A percentile compares a stretch with the other conserved stretches of the same genome.
Evolutionary conservation across 2,329 filamentous ascomycete species (phyloP).

Genomic region (Penicillium sp.): DNA sequence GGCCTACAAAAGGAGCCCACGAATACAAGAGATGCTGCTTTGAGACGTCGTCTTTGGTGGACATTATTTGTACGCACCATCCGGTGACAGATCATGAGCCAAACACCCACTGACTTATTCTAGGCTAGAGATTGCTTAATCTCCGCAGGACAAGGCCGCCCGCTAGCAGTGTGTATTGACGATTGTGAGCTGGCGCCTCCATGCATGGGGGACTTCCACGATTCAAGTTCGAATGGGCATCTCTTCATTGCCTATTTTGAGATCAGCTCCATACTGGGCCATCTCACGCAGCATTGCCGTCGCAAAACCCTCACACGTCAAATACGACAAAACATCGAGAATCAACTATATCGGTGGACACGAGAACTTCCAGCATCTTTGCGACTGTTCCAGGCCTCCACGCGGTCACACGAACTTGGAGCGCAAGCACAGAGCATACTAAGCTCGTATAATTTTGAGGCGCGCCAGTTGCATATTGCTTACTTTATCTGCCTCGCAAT

Average conservation of each 20-base stretch:
- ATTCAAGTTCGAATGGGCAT: conserved; percentile 30
- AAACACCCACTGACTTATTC: neutral
- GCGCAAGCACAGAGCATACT: neutral
- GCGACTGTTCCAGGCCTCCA: conserved; percentile 24
- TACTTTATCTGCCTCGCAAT: conserved; percentile 49
- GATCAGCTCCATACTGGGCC: conserved; percentile 44
- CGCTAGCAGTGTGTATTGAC: conserved; percentile 45
- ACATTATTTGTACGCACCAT: conserved; percentile 42
- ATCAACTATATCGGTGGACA: conserved; percentile 41
- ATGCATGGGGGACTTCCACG: conserved; percentile 40
- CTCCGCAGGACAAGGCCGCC: conserved; percentile 47
- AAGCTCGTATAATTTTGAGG: conserved; percentile 42
- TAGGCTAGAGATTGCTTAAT: conserved; percentile 47
- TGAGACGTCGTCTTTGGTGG: conserved; percentile 50
- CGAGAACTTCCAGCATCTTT: conserved; percentile 37
- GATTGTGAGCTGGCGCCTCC: conserved; percentile 44
- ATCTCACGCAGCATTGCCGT: conserved; percentile 31
- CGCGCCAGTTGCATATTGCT: conserved; percentile 42
- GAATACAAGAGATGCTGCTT: conserved; percentile 36
- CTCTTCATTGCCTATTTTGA: conserved; percentile 48
- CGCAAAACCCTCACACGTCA: conserved; percentile 31
- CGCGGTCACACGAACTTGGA: neutral
- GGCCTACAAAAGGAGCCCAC: conserved; percentile 49
- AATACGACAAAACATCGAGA: conserved; percentile 29
- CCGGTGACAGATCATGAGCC: neutral